A percentile compares a stretch with the other conserved stretches of the same genome.
phyloP scores from a whole-genome alignment of 2,329 filamentous ascomycete genomes.

The Fusarium sulawesiense region DNA sequence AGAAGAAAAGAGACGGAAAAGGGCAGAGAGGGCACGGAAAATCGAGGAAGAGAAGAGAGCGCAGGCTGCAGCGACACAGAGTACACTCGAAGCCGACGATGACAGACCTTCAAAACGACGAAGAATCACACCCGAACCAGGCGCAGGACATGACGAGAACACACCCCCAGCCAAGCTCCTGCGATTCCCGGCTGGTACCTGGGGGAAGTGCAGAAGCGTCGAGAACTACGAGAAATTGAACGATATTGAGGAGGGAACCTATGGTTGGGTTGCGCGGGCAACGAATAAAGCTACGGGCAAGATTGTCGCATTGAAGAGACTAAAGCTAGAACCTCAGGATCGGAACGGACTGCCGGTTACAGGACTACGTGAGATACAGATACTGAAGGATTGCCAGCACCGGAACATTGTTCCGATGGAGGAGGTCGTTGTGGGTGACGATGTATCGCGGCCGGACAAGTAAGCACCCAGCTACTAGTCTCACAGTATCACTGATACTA shows the following conservation, averaged over 20 bases:
- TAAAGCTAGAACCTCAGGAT: slow-evolving; percentile 88
- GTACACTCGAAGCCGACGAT: slow-evolving; percentile 33
- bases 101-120: slow-evolving; percentile 70
- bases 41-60: slow-evolving; percentile 61
- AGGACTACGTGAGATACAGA: slow-evolving; percentile 92
- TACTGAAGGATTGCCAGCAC: slow-evolving; percentile 82
- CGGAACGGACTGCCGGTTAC: slow-evolving; percentile 85
- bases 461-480: slow-evolving; percentile 49
- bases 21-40: slow-evolving; percentile 82
- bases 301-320: slow-evolving; percentile 90
- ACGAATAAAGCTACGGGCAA: slow-evolving; percentile 77
- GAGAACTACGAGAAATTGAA: slow-evolving; percentile 93
- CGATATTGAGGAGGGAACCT: slow-evolving; percentile 96
- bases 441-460: slow-evolving; percentile 65
- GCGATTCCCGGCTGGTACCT: slow-evolving; percentile 75
- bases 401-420: slow-evolving; percentile 83
- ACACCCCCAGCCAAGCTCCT: slow-evolving; percentile 66
- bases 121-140: slow-evolving; percentile 64
- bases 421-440: slow-evolving; percentile 84
- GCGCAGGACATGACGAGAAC: slow-evolving; percentile 41
- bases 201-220: slow-evolving; percentile 79
- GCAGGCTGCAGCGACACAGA: slow-evolving; percentile 49
- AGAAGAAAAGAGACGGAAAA: slow-evolving; percentile 87
- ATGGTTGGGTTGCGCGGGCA: slow-evolving; percentile 92
- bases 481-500: slow-evolving; percentile 15